Evolutionary conservation across 2,329 filamentous ascomycete species (phyloP), one percentile per base, ranked within the genome.

Genomic region (Epichloe bromicola): DNA sequence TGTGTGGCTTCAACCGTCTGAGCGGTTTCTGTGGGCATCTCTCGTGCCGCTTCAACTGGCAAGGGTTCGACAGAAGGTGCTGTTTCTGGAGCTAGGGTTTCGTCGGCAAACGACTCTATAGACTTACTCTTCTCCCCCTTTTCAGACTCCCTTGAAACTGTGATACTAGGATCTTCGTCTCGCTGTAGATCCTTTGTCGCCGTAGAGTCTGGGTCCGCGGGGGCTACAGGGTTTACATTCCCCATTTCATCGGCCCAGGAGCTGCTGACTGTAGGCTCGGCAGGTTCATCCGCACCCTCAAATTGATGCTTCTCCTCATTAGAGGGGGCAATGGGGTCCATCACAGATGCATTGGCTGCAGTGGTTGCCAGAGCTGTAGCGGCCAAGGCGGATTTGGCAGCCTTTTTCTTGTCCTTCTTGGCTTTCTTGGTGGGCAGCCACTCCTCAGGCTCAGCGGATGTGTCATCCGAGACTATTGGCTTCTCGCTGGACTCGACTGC

Each of bases 111-210:
- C 37, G 42, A 19, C 19, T 41, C n/a, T 41, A 33, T 50, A 2
- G 50, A 36, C 41, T 45, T 53, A 8, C 17, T 42, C 52, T 65
- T 59, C 57, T 65, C 66, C 63, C 63, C 67, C 60, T 66, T 66
- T 58, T 64, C 65, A 46, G 62, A 69, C 55, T 74, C 75, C 53
- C 67, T 70, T 53, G 68, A 70, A 49, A 61, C 59, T 48, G 69
- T 64, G 37, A 64, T 57, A 4, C 65, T 65, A 52, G 56, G 60
- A 36, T 63, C 61, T 23, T 55, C 56, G 17, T 56, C 52, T 36
- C 49, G 50, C 11, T 39, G 36, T 11, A n/a, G 15, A 8, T 8
- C 19, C 39, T 41, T 23, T 12, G 5, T 19, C 43, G 19, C 17
- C 5, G 14, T 17, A 40, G 33, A 40, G 26, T 39, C n/a, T 14